These are phyloP conservation scores for Liquidambar formosana DNA, from an alignment of 164 flowering plant species.

Conservation along the genomic window DNA sequence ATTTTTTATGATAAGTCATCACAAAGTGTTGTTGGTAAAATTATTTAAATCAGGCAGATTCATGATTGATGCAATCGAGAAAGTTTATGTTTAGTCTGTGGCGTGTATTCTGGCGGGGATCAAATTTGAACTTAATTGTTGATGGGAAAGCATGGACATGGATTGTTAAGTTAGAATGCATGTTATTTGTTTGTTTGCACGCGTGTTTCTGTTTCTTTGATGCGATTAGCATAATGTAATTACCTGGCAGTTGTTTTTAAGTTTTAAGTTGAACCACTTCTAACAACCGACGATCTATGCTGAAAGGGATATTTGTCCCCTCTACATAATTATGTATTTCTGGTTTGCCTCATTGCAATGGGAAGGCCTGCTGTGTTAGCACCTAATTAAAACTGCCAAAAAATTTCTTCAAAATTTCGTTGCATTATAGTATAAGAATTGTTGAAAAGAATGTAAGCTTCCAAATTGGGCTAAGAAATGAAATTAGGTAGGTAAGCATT, in stretches of 20 bases:
- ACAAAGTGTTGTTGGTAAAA: background rate
- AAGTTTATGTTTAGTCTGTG: conserved; percentile 5
- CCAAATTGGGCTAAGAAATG: background rate
- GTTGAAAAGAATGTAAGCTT: background rate
- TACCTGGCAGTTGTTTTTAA: background rate
- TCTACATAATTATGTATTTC: background rate
- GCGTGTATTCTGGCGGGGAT: background rate
- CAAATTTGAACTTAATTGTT: background rate
- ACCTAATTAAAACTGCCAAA: background rate
- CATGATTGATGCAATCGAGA: background rate
- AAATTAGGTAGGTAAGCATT: background rate
- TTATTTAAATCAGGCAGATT: background rate
- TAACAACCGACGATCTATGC: background rate
- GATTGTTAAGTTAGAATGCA: background rate
- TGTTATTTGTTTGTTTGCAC: conserved; percentile 1
- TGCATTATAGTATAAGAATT: background rate
- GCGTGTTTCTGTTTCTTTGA: background rate
- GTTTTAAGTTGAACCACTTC: background rate
- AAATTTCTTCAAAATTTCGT: background rate
- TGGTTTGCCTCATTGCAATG: background rate
- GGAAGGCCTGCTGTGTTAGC: background rate
- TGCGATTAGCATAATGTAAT: background rate
- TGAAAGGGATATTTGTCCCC: background rate
- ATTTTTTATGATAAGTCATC: background rate
- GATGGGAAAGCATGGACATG: background rate